Conservation (phyloP, 2,329 filamentous ascomycete species). For the Pseudocercospora fijiensis region DNA sequence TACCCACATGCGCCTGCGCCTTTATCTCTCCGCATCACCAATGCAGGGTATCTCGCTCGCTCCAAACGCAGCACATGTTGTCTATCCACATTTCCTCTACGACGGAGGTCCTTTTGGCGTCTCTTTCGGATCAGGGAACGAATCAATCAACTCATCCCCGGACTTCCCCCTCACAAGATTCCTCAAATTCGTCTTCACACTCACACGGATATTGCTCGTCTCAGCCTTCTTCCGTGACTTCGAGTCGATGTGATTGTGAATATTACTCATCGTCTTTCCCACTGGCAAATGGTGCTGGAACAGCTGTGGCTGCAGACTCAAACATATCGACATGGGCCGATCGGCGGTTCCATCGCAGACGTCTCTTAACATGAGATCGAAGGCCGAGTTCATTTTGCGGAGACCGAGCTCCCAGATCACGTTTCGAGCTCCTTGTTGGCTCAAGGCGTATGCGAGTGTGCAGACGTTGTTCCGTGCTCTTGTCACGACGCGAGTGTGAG, state of each 20-base stretch:
- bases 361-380: conserved; percentile 38
- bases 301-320: conserved; percentile 46
- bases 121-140: neutral
- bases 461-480: conserved; percentile 44
- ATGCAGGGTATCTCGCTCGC: conserved; percentile 1
- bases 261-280: conserved; percentile 32
- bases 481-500: conserved; percentile 49
- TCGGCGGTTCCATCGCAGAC: conserved; percentile 36
- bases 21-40: neutral
- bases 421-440: conserved; percentile 46
- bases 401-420: conserved; percentile 49
- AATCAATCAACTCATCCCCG: neutral
- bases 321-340: conserved; percentile 40
- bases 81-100: neutral
- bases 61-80: neutral
- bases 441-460: conserved; percentile 49
- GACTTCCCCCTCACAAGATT: neutral
- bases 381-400: conserved; percentile 42
- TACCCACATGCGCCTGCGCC: neutral
- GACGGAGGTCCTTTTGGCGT: neutral
- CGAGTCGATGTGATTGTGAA: conserved; percentile 3
- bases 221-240: conserved; percentile 1
- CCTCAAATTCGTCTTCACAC: conserved; percentile 4
- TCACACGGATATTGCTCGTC: conserved; percentile 2
- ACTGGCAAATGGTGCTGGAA: conserved; percentile 50